Base-by-base conservation (phyloP, 495 filamentous ascomycete genomes). In the Trichoderma asperelloides region DNA sequence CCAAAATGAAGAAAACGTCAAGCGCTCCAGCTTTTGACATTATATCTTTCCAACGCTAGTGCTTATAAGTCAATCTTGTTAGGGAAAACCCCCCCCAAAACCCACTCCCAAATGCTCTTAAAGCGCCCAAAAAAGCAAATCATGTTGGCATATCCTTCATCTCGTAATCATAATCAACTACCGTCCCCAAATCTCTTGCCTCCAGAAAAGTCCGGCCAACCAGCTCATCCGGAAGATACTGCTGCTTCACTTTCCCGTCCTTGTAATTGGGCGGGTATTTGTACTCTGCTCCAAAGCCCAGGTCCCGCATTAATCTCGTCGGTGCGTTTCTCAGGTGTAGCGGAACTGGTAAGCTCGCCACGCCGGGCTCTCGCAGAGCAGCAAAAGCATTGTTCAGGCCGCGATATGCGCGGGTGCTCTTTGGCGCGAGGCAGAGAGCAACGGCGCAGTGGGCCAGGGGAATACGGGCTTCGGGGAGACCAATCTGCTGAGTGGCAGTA, bases 241-340 rank as follows among this genome's bases (percentile, higher is more conserved):
- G 90, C 77, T 98, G 95, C 71, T 80, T 83, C 21, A 97, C 93
- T 71, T 80, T 85, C n/a, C 95, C 95, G 69, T 92, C 87, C 70
- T 81, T 77, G 73, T 91, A 98, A 71, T 92, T 88, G 0, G 95
- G 95, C 71, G 96, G 96, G 76, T 98, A 98, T 73, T 98, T 98
- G 74, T 98, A 98, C 74, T 91, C 92, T 64, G 83, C 88, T 12
- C 95, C 95, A 70, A 91, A 92, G 1, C 91, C 93, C 62, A 97
- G 77, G 72, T 97, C 94, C 70, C 91, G 90, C 95, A 98, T 96
- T 70, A 97, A 72, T 71, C 86, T 84, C 8, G 95, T 98, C 2
- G 93, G 93, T 11, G 94, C 94, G 75, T 97, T 97, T 55, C 95
- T 78, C 64, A 98, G 77, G 78, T 98, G 95, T 45, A 96, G 75